Conservation (phyloP, 192 early-diverging fungal genomes). For the Backusella australiensis region DNA sequence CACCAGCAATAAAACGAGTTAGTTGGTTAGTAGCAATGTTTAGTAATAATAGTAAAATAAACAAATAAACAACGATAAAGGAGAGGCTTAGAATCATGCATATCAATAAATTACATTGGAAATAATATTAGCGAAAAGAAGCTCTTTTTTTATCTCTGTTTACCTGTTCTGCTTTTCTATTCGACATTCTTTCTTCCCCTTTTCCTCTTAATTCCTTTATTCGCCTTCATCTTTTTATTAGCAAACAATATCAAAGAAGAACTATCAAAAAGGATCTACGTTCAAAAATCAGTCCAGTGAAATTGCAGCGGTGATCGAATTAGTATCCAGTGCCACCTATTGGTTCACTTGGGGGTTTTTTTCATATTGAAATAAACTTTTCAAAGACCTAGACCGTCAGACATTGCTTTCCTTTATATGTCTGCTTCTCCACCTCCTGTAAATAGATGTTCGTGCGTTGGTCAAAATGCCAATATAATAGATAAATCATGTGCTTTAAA, state of each 20-base stretch:
- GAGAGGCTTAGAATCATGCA: slow-evolving; percentile 6
- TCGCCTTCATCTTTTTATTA: neutral
- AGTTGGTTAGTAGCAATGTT: neutral
- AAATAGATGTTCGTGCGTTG: neutral
- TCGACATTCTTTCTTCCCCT: neutral
- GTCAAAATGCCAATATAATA: neutral
- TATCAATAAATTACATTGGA: neutral
- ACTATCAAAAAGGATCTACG: neutral
- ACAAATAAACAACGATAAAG: slow-evolving; percentile 8
- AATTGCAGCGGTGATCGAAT: neutral
- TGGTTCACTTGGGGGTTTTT: neutral
- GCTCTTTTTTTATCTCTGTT: neutral
- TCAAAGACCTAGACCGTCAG: neutral
- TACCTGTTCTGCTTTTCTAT: neutral
- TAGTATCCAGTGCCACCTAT: neutral
- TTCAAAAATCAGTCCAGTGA: neutral
- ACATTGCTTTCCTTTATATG: neutral
- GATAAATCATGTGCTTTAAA: neutral
- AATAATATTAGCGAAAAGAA: neutral
- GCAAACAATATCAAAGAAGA: neutral
- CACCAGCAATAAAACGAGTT: neutral
- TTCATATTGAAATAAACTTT: neutral
- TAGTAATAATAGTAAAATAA: neutral
- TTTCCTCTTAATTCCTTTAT: neutral
- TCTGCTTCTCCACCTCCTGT: neutral